Evolutionary conservation across 192 early-diverging fungal genomes (phyloP).

Genomic region (Coemansia sp.): DNA sequence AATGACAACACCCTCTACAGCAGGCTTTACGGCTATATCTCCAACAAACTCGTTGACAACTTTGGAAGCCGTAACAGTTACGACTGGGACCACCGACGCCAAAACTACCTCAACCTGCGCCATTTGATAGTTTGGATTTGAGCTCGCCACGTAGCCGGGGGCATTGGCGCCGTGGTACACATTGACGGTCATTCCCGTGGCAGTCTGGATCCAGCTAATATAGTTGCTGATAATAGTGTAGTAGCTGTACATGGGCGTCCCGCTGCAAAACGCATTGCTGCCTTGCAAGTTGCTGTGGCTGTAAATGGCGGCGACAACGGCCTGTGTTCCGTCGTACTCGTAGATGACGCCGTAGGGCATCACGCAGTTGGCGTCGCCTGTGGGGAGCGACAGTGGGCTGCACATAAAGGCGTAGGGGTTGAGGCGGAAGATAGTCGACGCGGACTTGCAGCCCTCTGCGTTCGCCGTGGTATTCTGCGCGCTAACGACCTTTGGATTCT

Average conservation of each 20-base stretch:
- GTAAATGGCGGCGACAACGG: conserved; percentile 12
- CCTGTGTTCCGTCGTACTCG: neutral
- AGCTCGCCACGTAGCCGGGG: neutral
- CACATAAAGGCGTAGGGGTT: conserved; percentile 20
- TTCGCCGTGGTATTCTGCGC: neutral
- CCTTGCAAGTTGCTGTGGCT: conserved; percentile 19
- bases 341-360: conserved; percentile 19
- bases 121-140: conserved; percentile 1
- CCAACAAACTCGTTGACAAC: too few relatives aligned
- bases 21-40: neutral
- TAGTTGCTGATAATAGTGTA: conserved; percentile 33
- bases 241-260: conserved; percentile 12
- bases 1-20: neutral
- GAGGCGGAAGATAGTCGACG: conserved; percentile 5
- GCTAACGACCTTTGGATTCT: neutral
- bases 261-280: conserved; percentile 12
- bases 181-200: neutral
- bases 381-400: conserved; percentile 3
- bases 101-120: neutral
- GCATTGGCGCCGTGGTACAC: neutral
- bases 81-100: neutral
- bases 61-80: neutral
- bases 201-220: conserved; percentile 15
- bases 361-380: conserved; percentile 9
- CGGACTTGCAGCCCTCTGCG: neutral